Conservation (phyloP, 208 protist genomes). For the Wallacemonas sp. region DNA sequence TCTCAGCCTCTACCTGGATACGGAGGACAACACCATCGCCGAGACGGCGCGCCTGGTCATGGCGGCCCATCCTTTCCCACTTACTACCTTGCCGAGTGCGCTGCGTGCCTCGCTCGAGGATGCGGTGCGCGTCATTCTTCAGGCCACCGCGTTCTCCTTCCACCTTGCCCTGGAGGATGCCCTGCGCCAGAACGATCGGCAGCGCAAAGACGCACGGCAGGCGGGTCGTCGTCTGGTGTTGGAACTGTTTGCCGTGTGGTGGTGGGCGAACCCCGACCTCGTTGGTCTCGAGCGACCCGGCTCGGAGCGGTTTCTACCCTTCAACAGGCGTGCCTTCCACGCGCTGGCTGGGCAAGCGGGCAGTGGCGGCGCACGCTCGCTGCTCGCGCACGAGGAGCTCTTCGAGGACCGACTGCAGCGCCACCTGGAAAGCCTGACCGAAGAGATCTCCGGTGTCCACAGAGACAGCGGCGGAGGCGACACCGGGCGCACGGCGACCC, state of each 20-base stretch:
- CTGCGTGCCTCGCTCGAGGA: constrained; percentile 26
- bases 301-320: constrained; percentile 7
- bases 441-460: not conserved
- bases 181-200: constrained; percentile 15
- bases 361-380: not conserved
- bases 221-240: constrained; percentile 20
- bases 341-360: not conserved
- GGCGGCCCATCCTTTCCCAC: not conserved
- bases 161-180: constrained; percentile 53
- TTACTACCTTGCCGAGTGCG: not conserved
- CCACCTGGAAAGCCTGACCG: not conserved
- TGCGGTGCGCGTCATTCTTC: constrained; percentile 20
- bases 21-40: not conserved
- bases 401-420: constrained; percentile 17
- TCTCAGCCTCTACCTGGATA: constrained; percentile 3
- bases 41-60: not conserved
- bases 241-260: constrained; percentile 68
- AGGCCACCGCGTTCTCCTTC: constrained; percentile 48
- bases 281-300: constrained; percentile 43
- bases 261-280: constrained; percentile 67
- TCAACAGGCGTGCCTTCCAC: constrained; percentile 7
- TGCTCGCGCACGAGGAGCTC: constrained; percentile 12
- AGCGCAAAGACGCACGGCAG: not conserved
- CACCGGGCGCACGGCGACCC: not conserved
- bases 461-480: not conserved